These are phyloP conservation scores for Aureobasidium leucospermi DNA, from an alignment of 2,329 filamentous ascomycete species.

Conservation along the genomic window DNA sequence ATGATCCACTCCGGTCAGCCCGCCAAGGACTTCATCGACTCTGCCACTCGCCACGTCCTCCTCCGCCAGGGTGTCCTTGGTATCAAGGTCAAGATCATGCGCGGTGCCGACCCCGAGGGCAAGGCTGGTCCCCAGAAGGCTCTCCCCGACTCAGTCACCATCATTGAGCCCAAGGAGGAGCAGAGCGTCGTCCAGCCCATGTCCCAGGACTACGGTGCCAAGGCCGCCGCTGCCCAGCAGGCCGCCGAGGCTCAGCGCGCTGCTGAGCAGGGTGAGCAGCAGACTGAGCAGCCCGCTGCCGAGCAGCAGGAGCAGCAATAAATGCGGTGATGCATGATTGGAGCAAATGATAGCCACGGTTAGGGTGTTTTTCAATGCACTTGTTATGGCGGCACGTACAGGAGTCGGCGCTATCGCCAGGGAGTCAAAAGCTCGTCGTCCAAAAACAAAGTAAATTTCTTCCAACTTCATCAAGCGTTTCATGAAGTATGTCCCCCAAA, in stretches of 20 bases:
- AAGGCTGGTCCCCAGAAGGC: constrained; percentile 97
- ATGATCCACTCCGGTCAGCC: constrained; percentile 99
- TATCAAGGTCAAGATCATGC: constrained; percentile 99
- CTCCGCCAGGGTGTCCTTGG: constrained; percentile 99
- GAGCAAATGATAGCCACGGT: constrained; percentile 13
- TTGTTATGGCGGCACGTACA: constrained; percentile 15
- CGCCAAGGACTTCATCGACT: constrained; percentile 99
- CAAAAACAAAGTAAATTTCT: constrained; percentile 14
- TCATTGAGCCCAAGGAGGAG: constrained; percentile 99
- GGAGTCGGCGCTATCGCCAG: constrained; percentile 15
- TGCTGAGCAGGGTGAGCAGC: constrained; percentile 51
- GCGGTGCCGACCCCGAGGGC: constrained; percentile 97
- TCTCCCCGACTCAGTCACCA: constrained; percentile 95
- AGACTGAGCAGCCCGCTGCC: constrained; percentile 38
- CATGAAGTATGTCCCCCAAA: constrained; percentile 1
- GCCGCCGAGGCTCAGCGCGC: constrained; percentile 55
- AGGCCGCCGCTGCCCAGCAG: constrained; percentile 65
- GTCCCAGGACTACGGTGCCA: constrained; percentile 97
- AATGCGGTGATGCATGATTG: constrained; percentile 15
- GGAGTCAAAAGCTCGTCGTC: constrained; percentile 13
- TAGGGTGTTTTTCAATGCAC: constrained; percentile 14
- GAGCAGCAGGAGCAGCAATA: constrained; percentile 27
- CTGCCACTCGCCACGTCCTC: constrained; percentile 96
- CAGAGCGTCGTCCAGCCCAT: constrained; percentile 87
- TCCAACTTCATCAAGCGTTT: constrained; percentile 12